These are phyloP conservation scores for Xylaria sp. DNA, from an alignment of 2,329 filamentous ascomycete species.

Conservation along the genomic window DNA sequence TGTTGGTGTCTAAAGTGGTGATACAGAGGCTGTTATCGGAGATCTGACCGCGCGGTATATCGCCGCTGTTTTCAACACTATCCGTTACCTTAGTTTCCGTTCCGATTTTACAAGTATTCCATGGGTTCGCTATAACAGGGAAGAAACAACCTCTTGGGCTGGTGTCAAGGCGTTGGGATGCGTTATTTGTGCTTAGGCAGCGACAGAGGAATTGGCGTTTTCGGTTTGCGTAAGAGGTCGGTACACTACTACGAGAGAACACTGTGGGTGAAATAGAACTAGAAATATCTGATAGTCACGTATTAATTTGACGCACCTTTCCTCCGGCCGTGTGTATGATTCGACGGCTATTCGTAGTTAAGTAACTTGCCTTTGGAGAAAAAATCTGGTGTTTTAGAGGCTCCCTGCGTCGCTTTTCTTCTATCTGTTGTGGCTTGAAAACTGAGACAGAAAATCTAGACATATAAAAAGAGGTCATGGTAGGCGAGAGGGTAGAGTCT, in stretches of 20 bases:
- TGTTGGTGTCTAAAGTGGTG: slow-evolving; percentile 62
- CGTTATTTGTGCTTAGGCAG: slow-evolving; percentile 4
- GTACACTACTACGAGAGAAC: not conserved
- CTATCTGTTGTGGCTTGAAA: too few relatives aligned
- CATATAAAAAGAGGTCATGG: too few relatives aligned
- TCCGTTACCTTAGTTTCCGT: not conserved
- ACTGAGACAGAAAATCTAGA: too few relatives aligned
- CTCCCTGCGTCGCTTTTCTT: too few relatives aligned
- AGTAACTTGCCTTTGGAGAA: too few relatives aligned
- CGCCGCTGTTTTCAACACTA: not conserved
- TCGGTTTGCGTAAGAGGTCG: not conserved
- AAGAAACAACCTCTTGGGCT: not conserved
- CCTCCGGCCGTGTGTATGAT: not conserved
- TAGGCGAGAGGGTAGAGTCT: too few relatives aligned
- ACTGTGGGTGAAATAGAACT: not conserved
- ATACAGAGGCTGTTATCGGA: not conserved
- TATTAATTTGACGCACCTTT: not conserved
- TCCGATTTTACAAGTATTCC: not conserved
- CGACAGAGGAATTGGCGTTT: slow-evolving; percentile 17
- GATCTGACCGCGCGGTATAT: too few relatives aligned
- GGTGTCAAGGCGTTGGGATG: slow-evolving; percentile 9
- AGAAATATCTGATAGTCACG: slow-evolving; percentile 6
- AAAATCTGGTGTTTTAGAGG: not conserved
- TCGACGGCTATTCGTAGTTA: not conserved
- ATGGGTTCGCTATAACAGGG: not conserved